Base-by-base conservation (phyloP, 2,329 filamentous ascomycete genomes). In the Neofusicoccum sp. region DNA sequence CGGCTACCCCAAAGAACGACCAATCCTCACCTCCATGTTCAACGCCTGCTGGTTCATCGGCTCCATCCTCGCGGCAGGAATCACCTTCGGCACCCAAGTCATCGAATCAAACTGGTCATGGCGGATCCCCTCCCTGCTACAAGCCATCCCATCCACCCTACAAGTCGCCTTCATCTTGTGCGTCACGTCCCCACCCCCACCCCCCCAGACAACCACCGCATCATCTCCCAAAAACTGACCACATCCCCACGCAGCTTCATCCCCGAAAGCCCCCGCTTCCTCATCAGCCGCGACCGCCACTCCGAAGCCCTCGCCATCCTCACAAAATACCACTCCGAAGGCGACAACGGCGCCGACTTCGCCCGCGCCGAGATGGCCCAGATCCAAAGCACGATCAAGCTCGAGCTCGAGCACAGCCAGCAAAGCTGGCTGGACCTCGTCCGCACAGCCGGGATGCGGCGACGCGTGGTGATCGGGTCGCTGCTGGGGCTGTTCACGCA, bases 1-100 rank as follows among this genome's bases (percentile, higher is more conserved):
- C 63, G 85, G 82, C 74, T 86, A 89, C 68, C 86, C 86, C 28
- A 86, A 89, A 68, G 86, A 89, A 69, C 84, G 86, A 68, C 86
- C 82, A 28, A 82, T 82, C 34, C 79, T 89, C 47, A 89, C 86
- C 0, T 80, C 86, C 14, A 79, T 89, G 62, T 89, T 89, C 75
- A 89, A 89, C 72, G 87, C 84, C 66, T 73, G 88, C 58, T 89
- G 86, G 86, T 87, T 88, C 70, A 71, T 86, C 61, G 85, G 84
- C 48, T 75, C 76, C 40, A 74, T 80, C 24, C 62, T 86, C 54
- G 84, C 86, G 28, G 84, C 84, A 3, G 84, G 83, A 75, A 79
- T 88, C 56, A 84, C 85, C 36, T 87, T 86, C 78, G 86, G 84
- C 34, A 89, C 86, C 1, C 76, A 82, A 26, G 76, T 79, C 31